phyloP scores from a whole-genome alignment of 345 rosid species.

The Stellera chamaejasme region DNA sequence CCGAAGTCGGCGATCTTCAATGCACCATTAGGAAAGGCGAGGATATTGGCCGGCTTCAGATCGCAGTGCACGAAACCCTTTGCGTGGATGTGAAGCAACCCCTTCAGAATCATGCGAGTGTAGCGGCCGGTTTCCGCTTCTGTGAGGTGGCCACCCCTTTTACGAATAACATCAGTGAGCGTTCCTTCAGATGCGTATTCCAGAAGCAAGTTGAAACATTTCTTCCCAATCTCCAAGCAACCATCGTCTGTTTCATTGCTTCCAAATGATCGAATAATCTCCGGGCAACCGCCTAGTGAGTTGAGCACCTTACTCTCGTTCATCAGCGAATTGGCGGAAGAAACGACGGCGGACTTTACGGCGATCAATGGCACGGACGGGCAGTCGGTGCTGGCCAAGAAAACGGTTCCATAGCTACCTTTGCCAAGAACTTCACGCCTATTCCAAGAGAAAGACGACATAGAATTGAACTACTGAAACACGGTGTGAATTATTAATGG shows the following conservation, averaged over 20 bases:
- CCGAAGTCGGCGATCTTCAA: background rate
- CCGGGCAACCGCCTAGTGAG: background rate
- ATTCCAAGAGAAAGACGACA: too few relatives aligned
- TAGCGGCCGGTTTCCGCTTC: background rate
- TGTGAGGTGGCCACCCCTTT: background rate
- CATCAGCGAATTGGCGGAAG: background rate
- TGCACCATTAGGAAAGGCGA: background rate
- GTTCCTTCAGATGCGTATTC: background rate
- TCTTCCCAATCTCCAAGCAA: background rate
- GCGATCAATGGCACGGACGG: background rate
- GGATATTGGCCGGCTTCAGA: background rate
- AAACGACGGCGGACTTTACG: background rate
- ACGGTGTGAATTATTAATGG: too few relatives aligned
- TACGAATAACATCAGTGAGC: background rate
- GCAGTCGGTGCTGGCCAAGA: background rate
- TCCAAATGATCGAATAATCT: background rate
- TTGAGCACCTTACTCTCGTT: background rate
- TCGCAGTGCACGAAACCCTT: background rate
- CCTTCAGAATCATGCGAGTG: background rate
- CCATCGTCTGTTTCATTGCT: background rate
- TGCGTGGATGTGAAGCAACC: background rate
- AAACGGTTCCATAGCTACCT: background rate
- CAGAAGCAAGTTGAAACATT: background rate
- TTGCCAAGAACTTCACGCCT: constrained; percentile 1
- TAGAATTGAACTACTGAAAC: too few relatives aligned